These are phyloP conservation scores for Termitomyces eurrhizus DNA, from an alignment of 768 basidiomycete genomes.

Conservation along the genomic window DNA sequence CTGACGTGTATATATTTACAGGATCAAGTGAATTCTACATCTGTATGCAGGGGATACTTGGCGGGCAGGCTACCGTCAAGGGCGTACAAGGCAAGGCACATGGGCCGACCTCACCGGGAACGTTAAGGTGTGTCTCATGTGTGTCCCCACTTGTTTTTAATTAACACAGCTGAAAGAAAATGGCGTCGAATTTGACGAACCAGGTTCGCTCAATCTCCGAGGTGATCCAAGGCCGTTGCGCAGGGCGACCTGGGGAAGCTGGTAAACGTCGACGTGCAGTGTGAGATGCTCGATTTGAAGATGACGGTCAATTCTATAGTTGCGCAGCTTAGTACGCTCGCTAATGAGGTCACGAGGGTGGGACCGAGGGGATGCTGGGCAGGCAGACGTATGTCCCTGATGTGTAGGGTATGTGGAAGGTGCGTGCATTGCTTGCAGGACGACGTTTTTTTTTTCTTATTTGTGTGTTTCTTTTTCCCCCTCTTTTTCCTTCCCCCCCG, in stretches of 20 bases:
- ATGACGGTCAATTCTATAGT: no score
- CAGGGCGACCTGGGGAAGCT: constrained; percentile 72
- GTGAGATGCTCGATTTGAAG: constrained; percentile 70
- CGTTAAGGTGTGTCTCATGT: constrained; percentile 59
- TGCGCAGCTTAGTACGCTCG: constrained; percentile 60
- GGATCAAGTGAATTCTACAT: no score
- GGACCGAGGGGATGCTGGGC: constrained; percentile 74
- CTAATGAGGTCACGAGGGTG: constrained; percentile 86
- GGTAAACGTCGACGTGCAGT: constrained; percentile 43
- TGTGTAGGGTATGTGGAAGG: constrained; percentile 95
- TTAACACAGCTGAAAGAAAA: constrained; percentile 49
- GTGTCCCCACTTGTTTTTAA: background rate
- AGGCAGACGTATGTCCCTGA: constrained; percentile 54
- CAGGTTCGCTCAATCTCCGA: constrained; percentile 92
- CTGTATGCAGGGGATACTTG: constrained; percentile 87
- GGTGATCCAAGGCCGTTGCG: constrained; percentile 84
- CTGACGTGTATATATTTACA: no score
- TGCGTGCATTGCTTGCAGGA: no score
- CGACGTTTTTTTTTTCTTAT: no score
- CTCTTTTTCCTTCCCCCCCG: no score
- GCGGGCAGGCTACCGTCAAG: constrained; percentile 86
- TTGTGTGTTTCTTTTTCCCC: background rate
- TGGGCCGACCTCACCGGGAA: constrained; percentile 89
- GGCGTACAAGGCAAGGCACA: constrained; percentile 93
- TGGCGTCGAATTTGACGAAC: constrained; percentile 81